These are phyloP conservation scores for Ilex asprella DNA, from an alignment of 257 asterid genomes.

Conservation along the genomic window DNA sequence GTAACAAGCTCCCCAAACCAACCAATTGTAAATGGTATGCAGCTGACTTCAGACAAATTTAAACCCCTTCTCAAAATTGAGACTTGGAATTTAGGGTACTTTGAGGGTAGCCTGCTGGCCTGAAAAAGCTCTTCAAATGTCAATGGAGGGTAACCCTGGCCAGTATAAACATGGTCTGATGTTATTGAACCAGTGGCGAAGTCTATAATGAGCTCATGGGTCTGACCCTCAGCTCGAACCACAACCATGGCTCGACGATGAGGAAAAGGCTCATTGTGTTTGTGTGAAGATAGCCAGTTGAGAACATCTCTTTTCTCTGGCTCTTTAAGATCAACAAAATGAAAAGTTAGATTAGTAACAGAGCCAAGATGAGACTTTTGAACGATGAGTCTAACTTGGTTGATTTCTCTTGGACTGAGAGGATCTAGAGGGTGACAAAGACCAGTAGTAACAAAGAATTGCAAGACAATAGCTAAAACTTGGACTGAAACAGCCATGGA, in stretches of 20 bases:
- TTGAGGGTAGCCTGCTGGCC: conserved; percentile 37
- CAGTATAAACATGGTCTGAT: conserved; percentile 34
- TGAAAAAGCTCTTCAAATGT: conserved; percentile 37
- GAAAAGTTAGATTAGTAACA: conserved; percentile 40
- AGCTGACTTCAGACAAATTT: conserved; percentile 52
- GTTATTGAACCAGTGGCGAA: conserved; percentile 21
- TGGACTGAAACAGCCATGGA: conserved; percentile 21
- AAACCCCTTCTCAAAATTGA: conserved; percentile 53
- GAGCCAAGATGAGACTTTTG: conserved; percentile 30
- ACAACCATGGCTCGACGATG: conserved; percentile 46
- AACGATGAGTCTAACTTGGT: conserved; percentile 27
- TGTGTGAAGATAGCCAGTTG: conserved; percentile 28
- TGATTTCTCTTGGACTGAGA: conserved; percentile 49
- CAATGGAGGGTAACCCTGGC: conserved; percentile 60
- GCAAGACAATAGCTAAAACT: conserved; percentile 11
- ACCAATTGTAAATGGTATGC: conserved; percentile 53
- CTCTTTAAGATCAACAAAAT: conserved; percentile 57
- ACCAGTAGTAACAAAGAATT: conserved; percentile 10
- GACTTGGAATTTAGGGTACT: conserved; percentile 33
- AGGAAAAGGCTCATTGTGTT: conserved; percentile 18
- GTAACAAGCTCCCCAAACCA: conserved; percentile 62
- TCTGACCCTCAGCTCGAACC: conserved; percentile 31
- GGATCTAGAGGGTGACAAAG: conserved; percentile 61
- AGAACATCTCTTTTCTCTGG: conserved; percentile 57
- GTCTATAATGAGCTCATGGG: conserved; percentile 45